A percentile compares a stretch with the other conserved stretches of the same genome.
phyloP scores from a whole-genome alignment of 2,329 filamentous ascomycete species.

The Lasiodiplodia citricola region DNA sequence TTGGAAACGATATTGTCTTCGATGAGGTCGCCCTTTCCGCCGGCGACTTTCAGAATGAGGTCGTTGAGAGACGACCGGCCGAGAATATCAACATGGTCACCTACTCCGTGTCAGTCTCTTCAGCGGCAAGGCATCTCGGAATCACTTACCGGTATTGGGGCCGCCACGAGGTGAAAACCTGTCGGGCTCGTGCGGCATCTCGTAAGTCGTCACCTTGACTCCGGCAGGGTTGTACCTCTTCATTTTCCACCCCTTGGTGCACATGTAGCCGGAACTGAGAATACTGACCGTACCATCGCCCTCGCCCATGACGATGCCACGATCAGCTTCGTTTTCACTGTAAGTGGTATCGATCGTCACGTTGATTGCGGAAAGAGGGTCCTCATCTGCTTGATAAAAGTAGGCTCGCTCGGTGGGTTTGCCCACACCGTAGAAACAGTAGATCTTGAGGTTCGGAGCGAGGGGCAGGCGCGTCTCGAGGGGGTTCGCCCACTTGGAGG shows the following conservation, averaged over 20 bases:
- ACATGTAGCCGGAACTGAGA: conserved; percentile 96
- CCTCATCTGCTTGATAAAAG: conserved; percentile 79
- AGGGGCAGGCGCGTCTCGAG: conserved; percentile 85
- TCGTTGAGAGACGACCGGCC: conserved; percentile 90
- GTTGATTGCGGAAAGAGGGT: conserved; percentile 70
- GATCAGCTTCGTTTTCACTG: conserved; percentile 65
- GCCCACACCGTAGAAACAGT: conserved; percentile 95
- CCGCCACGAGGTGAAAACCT: conserved; percentile 81
- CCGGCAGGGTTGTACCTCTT: conserved; percentile 91
- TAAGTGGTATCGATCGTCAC: conserved; percentile 60
- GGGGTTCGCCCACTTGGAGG: conserved; percentile 89
- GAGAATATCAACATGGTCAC: conserved; percentile 96
- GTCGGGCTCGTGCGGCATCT: conserved; percentile 97
- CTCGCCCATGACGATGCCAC: conserved; percentile 93
- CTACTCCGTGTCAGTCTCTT: conserved; percentile 41
- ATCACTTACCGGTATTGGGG: conserved; percentile 63
- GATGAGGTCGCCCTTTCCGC: conserved; percentile 81
- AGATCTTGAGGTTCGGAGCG: conserved; percentile 90
- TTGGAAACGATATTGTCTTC: conserved; percentile 78
- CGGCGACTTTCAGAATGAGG: conserved; percentile 82
- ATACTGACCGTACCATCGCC: conserved; percentile 95
- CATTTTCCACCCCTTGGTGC: conserved; percentile 90
- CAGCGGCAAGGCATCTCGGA: background rate
- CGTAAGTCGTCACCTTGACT: conserved; percentile 79
- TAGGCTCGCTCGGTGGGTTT: conserved; percentile 93